These are phyloP conservation scores for Kandelia obovata DNA, from an alignment of 345 rosid species.

Conservation along the genomic window DNA sequence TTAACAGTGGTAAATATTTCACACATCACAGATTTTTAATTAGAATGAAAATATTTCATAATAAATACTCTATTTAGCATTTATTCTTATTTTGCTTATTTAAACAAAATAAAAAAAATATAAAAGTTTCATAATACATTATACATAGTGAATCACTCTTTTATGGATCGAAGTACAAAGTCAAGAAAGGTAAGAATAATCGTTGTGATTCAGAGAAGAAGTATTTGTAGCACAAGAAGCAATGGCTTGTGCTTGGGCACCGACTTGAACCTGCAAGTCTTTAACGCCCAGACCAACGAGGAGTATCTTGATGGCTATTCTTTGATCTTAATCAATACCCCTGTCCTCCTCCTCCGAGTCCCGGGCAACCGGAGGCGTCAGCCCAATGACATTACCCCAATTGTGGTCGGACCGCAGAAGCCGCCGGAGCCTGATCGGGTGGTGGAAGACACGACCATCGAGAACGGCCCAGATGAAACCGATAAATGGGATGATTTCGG, in stretches of 20 bases:
- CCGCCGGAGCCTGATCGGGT: no score
- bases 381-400: constrained; percentile 60
- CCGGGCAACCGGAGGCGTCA: constrained; percentile 85
- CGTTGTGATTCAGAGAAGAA: no score
- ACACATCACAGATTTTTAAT: no score
- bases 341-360: constrained; percentile 92
- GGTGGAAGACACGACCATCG: no score
- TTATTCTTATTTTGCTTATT: no score
- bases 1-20: no score
- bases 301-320: constrained; percentile 92
- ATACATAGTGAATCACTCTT: constrained; percentile 4
- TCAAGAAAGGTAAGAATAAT: no score
- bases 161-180: constrained; percentile 32
- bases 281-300: constrained; percentile 97
- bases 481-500: constrained; percentile 92
- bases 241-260: constrained; percentile 96
- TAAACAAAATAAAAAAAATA: no score
- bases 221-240: constrained; percentile 31
- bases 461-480: constrained; percentile 36
- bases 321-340: constrained; percentile 93
- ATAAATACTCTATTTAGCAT: no score
- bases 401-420: no score
- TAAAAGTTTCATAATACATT: no score
- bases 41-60: no score
- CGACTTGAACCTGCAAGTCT: constrained; percentile 90